Percentiles rank a stretch among this genome's conserved stretches.
phyloP scores from a whole-genome alignment of 768 basidiomycete species.

The Leccinum variicolor region DNA sequence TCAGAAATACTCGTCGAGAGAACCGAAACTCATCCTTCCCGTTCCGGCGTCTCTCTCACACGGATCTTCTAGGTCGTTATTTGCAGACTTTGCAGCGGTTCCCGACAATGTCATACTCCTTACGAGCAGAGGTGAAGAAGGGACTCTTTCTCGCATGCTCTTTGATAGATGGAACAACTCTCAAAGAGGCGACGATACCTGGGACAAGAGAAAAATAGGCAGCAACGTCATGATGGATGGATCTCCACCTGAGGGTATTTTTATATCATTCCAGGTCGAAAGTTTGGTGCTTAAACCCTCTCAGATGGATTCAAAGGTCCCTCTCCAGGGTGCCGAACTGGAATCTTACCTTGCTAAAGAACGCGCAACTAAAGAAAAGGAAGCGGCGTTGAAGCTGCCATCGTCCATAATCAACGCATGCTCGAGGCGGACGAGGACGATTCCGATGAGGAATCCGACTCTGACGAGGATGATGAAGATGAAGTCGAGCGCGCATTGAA shows the following conservation, averaged over 20 bases:
- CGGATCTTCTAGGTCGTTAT: conserved; percentile 83
- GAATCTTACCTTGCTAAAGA: conserved; percentile 78
- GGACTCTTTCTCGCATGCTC: conserved; percentile 72
- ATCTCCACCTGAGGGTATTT: conserved; percentile 60
- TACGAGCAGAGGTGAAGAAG: conserved; percentile 74
- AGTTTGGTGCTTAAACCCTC: conserved; percentile 2
- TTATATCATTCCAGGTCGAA: background rate
- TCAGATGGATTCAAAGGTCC: conserved; percentile 87
- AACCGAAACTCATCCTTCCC: conserved; percentile 91
- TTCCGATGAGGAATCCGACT: conserved; percentile 65
- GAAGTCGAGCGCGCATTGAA: conserved; percentile 49
- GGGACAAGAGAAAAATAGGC: conserved; percentile 90
- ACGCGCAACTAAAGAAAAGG: conserved; percentile 73
- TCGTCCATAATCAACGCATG: conserved; percentile 81
- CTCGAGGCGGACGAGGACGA: conserved; percentile 94
- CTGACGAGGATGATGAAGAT: conserved; percentile 63
- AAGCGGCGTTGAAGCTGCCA: conserved; percentile 80
- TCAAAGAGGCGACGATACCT: conserved; percentile 78
- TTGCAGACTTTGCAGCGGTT: conserved; percentile 79
- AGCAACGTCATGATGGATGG: conserved; percentile 81
- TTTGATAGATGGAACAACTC: conserved; percentile 84
- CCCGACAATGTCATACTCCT: conserved; percentile 86
- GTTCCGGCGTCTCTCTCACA: conserved; percentile 92
- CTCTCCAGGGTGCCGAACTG: conserved; percentile 84
- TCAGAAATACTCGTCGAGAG: conserved; percentile 78